phyloP scores from a whole-genome alignment of 2,329 filamentous ascomycete genomes.

The Sarocladiaceae sp. region DNA sequence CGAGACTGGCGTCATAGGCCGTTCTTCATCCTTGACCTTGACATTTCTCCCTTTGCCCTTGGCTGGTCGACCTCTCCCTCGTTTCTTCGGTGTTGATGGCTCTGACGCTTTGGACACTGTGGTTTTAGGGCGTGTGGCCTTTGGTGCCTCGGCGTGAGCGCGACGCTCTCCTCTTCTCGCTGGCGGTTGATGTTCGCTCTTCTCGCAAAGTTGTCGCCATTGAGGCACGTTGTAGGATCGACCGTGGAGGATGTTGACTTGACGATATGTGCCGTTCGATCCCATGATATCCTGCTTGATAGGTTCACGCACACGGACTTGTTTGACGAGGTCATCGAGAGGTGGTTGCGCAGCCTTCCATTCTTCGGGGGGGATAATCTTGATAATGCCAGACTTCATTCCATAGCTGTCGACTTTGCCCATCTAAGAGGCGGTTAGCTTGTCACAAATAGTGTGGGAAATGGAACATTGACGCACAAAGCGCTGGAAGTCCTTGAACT shows the following conservation, averaged over 20 bases:
- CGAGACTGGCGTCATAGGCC: conserved; percentile 56
- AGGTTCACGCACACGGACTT: conserved; percentile 89
- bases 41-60: conserved; percentile 30
- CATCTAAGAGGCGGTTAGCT: conserved; percentile 45
- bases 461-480: conserved; percentile 58
- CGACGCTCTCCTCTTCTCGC: conserved; percentile 81
- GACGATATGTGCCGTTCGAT: conserved; percentile 89
- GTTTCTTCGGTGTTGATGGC: conserved; percentile 33
- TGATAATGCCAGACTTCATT: conserved; percentile 96
- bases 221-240: conserved; percentile 95
- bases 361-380: conserved; percentile 89
- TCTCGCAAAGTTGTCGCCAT: conserved; percentile 90
- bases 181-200: conserved; percentile 93
- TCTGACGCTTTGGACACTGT: conserved; percentile 22
- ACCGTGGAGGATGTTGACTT: conserved; percentile 95
- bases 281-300: conserved; percentile 99
- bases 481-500: conserved; percentile 89
- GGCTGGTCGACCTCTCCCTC: conserved; percentile 30
- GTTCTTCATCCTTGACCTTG: conserved; percentile 40
- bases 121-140: conserved; percentile 35
- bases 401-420: conserved; percentile 87
- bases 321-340: conserved; percentile 83
- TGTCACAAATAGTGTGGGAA: neutral
- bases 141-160: conserved; percentile 53
- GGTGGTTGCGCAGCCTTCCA: conserved; percentile 80